Evolutionary conservation across 768 basidiomycete genomes (phyloP), one percentile per base, ranked within the genome.

Genomic region (Leucocoprinus birnbaumii): DNA sequence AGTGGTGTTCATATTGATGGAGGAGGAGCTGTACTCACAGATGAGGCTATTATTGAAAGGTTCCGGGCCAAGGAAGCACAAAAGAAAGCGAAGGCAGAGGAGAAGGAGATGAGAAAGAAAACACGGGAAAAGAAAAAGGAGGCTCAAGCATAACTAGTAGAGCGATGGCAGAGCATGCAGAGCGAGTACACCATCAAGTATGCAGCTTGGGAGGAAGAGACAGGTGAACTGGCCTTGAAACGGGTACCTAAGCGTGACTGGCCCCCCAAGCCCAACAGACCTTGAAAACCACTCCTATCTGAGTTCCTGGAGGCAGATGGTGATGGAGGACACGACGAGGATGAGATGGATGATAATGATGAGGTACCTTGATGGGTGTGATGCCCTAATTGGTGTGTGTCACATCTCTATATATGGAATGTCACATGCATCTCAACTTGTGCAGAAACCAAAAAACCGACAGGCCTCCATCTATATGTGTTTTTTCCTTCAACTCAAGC

Each of bases 201-300:
- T 5, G 11, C 31, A 5, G 31, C 31, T 11, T 31, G 31, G 31
- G 31, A 31, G 31, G 31, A 5, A 11, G 31, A 31, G 31, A 31
- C 31, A 31, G 6, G 11, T 5, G 11, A 11, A 60, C 38, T 65
- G 62, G 61, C 49, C 48, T 34, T 16, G 50, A 22, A 57, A 45
- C 53, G 55, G 16, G 34, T 57, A 3, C 48, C 50, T 13, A 62
- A 55, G 43, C 56, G 54, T 43, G 48, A 58, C 19, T 59, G 57
- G 51, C 61, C 63, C 2, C 58, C 55, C n/a, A 58, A 54, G 44
- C 63, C 63, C 16, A 59, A 52, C 11, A 35, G 53, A 13, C 50
- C 56, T 8, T 44, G 18, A 24, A 63, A 66, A 46, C 57, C 62
- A 38, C 58, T 57, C 18, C 56, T 58, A 18, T 48, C 62, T 6